These are phyloP conservation scores for Acanthamoeba quina DNA, from an alignment of 208 protist genomes.

Conservation along the genomic window DNA sequence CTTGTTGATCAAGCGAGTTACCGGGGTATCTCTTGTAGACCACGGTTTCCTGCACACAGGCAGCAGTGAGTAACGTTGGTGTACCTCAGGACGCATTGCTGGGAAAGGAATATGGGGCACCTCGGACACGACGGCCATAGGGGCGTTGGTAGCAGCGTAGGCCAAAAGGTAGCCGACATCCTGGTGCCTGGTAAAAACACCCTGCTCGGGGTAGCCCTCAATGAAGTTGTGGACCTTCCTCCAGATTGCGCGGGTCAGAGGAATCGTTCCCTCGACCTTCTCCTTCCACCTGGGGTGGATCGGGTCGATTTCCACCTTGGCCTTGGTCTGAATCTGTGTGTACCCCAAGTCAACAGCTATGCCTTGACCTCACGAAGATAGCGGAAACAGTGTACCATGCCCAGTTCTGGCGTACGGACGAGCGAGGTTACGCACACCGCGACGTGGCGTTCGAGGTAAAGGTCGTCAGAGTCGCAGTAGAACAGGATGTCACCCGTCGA, in stretches of 20 bases:
- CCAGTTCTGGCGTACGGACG: background rate
- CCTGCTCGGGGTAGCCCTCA: conserved; percentile 50
- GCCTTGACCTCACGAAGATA: background rate
- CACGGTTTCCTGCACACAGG: conserved; percentile 27
- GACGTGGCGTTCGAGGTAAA: conserved; percentile 6
- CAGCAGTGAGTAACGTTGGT: no score
- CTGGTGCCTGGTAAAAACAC: conserved; percentile 41
- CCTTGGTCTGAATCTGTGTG: conserved; percentile 52
- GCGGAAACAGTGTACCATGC: background rate
- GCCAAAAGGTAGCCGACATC: conserved; percentile 61
- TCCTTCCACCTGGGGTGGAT: conserved; percentile 59
- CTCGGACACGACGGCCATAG: background rate
- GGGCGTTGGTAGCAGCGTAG: background rate
- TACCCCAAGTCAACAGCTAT: background rate
- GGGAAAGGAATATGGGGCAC: background rate
- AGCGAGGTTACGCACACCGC: background rate
- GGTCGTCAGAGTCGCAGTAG: conserved; percentile 55
- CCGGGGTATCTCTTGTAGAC: conserved; percentile 63
- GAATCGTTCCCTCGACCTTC: conserved; percentile 44
- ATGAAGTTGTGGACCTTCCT: conserved; percentile 52
- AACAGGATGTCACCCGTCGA: conserved; percentile 52
- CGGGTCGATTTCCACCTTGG: conserved; percentile 8
- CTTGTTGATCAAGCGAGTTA: conserved; percentile 45
- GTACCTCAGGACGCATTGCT: no score
- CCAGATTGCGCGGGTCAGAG: background rate